Base-by-base conservation (phyloP, 331 rosid genomes). In the Spiraea crenata region DNA sequence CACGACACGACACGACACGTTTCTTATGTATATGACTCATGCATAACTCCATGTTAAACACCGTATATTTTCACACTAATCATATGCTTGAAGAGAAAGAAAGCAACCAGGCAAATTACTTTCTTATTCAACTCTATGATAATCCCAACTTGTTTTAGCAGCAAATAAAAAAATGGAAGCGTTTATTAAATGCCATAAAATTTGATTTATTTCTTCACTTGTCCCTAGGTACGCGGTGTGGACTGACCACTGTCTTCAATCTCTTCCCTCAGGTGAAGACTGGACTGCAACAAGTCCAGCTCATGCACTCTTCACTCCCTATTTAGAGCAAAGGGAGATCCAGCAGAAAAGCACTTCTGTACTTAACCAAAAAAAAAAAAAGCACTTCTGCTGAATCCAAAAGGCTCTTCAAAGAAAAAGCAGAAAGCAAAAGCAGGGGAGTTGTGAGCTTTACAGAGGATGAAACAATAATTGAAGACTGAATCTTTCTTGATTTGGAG, bases 391-490 rank as follows among this genome's bases (percentile, higher is more conserved):
- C 13, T 13, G 52, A 49, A 39, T 41, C 76, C 51, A 25, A 72
- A 60, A 71, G 15, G 15, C 49, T 37, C 39, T 12, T 3, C 44
- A 64, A 38, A 52, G 64, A 39, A 47, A 46, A 56, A 42, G 46
- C 9, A 5, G 17, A 38, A 49, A 34, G 16, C 25, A 34, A 7
- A 50, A 13, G n/a, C 38, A 55, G 46, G 25, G 41, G 42, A 2
- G 34, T 3, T 19, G 15, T 34, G 12, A 49, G 41, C 77, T 71
- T 77, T 65, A 40, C 67, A 57, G 64, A 65, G 11, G 2, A 72
- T 70, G 51, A 61, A 41, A 57, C 12, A 47, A 9, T 15, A 40
- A 63, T 20, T 40, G 5, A 20, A 37, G 48, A 34, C 11, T 41
- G 57, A 51, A 38, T 65, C 67, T 77, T 46, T 49, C 7, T 64